phyloP scores from a whole-genome alignment of 2,329 filamentous ascomycete genomes.

The Fusarium oxysporum region DNA sequence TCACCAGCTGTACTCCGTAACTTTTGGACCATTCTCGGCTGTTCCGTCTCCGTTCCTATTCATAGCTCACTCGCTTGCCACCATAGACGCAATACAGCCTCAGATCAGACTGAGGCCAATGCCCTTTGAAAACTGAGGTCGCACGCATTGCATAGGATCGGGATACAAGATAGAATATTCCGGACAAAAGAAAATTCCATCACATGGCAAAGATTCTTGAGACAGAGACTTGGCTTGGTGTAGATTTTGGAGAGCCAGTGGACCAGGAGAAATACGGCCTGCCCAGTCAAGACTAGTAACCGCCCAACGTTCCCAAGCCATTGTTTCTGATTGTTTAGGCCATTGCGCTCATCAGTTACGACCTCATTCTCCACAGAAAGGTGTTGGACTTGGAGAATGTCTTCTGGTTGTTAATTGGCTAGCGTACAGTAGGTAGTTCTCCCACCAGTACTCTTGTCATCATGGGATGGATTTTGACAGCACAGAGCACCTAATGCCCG shows the following conservation, averaged over 20 bases:
- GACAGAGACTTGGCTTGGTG: background rate
- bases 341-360: slow-evolving; percentile 2
- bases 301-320: slow-evolving; percentile 22
- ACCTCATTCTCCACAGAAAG: slow-evolving; percentile 2
- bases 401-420: slow-evolving; percentile 18
- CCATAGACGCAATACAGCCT: slow-evolving; percentile 30
- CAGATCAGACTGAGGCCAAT: slow-evolving; percentile 17
- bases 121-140: slow-evolving; percentile 6
- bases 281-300: slow-evolving; percentile 6
- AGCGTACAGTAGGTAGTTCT: background rate
- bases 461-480: slow-evolving; percentile 11
- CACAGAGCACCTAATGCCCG: slow-evolving; percentile 15
- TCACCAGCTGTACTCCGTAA: background rate
- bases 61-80: slow-evolving; percentile 35
- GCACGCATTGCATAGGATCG: slow-evolving; percentile 5
- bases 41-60: slow-evolving; percentile 31
- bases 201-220: background rate
- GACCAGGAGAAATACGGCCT: background rate
- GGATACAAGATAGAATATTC: background rate
- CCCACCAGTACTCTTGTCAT: background rate
- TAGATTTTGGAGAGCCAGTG: background rate
- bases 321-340: slow-evolving; percentile 29
- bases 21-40: slow-evolving; percentile 22
- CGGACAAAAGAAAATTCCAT: background rate
- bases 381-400: slow-evolving; percentile 1